Percentiles rank a stretch among this genome's conserved stretches.
These are phyloP conservation scores for Hyaloscypha hepaticicola DNA, from an alignment of 495 filamentous ascomycete genomes.

Conservation along the genomic window DNA sequence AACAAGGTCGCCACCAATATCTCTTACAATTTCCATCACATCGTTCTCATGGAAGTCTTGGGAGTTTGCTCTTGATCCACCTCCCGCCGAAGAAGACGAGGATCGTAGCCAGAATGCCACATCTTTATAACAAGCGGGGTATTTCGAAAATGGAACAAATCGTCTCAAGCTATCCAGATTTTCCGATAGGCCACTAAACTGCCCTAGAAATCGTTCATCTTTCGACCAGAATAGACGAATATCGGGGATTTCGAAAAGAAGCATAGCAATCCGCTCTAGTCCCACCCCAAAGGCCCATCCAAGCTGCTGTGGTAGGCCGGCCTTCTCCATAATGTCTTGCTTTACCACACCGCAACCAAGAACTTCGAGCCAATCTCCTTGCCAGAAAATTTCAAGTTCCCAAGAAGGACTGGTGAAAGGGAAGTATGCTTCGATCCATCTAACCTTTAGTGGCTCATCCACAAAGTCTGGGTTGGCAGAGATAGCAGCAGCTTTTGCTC, in stretches of 20 bases:
- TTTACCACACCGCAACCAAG: conserved; percentile 89
- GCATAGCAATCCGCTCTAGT: conserved; percentile 92
- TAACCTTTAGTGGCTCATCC: conserved; percentile 67
- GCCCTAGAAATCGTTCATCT: conserved; percentile 76
- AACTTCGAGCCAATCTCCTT: conserved; percentile 91
- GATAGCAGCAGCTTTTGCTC: conserved; percentile 66
- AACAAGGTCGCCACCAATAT: conserved; percentile 74
- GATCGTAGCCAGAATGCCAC: conserved; percentile 87
- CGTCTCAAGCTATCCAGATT: conserved; percentile 49
- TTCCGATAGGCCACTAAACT: conserved; percentile 66
- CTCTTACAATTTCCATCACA: conserved; percentile 89
- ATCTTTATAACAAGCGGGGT: conserved; percentile 85
- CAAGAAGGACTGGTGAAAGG: conserved; percentile 93
- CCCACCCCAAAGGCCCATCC: conserved; percentile 98
- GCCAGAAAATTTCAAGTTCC: conserved; percentile 95
- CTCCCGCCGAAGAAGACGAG: conserved; percentile 54
- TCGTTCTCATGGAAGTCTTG: conserved; percentile 86
- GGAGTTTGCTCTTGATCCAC: conserved; percentile 36
- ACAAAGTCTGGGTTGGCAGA: conserved; percentile 46
- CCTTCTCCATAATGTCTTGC: conserved; percentile 75
- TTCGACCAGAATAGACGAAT: conserved; percentile 97
- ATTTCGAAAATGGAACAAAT: conserved; percentile 84
- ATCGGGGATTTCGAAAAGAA: conserved; percentile 91
- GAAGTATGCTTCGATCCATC: conserved; percentile 97
- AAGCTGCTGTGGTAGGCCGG: conserved; percentile 69